phyloP scores from a whole-genome alignment of 176 grass and related monocot genomes.

The Elymus sibiricus region DNA sequence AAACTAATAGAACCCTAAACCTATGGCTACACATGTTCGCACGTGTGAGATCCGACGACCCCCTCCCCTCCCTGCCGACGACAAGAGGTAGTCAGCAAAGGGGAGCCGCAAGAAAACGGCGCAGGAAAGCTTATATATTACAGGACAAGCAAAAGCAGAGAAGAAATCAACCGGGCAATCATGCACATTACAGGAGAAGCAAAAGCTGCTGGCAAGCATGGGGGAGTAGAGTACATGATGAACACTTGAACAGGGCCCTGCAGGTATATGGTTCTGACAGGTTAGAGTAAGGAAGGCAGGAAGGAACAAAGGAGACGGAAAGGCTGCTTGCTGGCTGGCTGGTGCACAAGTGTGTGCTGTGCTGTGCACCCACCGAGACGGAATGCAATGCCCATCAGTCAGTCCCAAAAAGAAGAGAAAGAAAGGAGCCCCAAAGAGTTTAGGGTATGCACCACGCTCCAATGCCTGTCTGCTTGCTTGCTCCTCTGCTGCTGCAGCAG shows the following conservation, averaged over 20 bases:
- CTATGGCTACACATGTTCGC: too few relatives aligned
- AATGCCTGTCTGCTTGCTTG: not conserved
- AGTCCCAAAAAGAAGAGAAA: not conserved
- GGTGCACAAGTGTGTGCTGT: not conserved
- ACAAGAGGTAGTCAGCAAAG: too few relatives aligned
- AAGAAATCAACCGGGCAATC: not conserved
- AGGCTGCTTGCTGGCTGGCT: not conserved
- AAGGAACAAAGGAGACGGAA: constrained; percentile 10
- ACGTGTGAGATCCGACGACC: too few relatives aligned
- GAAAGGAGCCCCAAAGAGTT: constrained; percentile 16
- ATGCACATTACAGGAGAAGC: not conserved
- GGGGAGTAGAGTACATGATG: not conserved
- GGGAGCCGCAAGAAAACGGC: too few relatives aligned
- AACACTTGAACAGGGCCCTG: constrained; percentile 11
- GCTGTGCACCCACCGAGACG: constrained; percentile 16
- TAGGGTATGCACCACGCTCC: not conserved
- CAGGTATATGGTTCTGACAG: not conserved
- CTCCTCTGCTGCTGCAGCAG: not conserved
- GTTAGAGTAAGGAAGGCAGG: not conserved
- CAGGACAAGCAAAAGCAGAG: not conserved
- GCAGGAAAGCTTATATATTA: too few relatives aligned
- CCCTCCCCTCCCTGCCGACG: too few relatives aligned
- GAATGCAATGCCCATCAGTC: constrained; percentile 53
- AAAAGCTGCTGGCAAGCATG: not conserved
- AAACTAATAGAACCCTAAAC: too few relatives aligned